Base-by-base conservation (phyloP, 1,139 yeast genomes). In the Lodderomyces margitis region DNA sequence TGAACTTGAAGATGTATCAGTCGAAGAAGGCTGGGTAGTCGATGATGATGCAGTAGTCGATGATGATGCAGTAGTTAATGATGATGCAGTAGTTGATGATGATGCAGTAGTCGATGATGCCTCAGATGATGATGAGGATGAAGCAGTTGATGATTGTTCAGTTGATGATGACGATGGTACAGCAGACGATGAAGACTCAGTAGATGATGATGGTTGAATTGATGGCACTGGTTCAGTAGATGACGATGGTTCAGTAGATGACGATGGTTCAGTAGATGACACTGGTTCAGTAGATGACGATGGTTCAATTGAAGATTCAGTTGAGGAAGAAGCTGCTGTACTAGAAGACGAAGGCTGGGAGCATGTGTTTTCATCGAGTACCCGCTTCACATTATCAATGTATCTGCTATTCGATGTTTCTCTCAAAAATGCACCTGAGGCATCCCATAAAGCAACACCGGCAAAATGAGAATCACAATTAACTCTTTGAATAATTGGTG, bases 361-460 rank as follows among this genome's bases (percentile, higher is more conserved):
- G 37, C 50, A 47, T 21, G 31, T 36, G 16, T 42, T 37, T 12
- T 33, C 42, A 21, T 46, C 36, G 37, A 48, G 47, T 19, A 47
- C 45, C 15, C 36, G 34, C 24, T 38, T 45, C 37, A 42, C 46
- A 41, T 43, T 53, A 30, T 38, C 53, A 47, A 34, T 46, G 27
- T 46, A 43, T 12, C 45, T 37, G 33, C 48, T 46, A 17, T 41
- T 10, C 37, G 33, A 70, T 67, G 56, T 87, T 86, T 19, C 73
- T 57, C 57, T 70, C 27, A 24, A 24, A 10, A 24, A 76, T 11
- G 85, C 89, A 62, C 84, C 88, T 12, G 62, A 57, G 14, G 61
- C 59, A 51, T 61, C 65, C 65, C 65, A 60, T 34, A 59, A 40
- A 6, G 62, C 51, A 33, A 59, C 46, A 34, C 65, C 65, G 17